These are phyloP conservation scores for Fusarium xylarioides DNA, from an alignment of 2,329 filamentous ascomycete genomes.

Conservation along the genomic window DNA sequence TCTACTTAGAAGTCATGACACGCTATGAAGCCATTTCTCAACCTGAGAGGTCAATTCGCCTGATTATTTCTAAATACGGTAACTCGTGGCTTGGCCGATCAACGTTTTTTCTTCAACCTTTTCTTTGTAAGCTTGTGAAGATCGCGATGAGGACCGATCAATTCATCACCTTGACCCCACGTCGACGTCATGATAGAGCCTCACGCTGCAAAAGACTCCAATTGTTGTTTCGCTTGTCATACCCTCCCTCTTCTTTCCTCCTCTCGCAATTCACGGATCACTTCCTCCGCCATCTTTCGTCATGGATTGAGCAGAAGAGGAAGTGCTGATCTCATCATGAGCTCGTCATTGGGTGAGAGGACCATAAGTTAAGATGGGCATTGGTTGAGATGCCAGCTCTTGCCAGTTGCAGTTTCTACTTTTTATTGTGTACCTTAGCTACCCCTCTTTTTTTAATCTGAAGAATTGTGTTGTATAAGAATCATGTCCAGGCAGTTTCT, in stretches of 20 bases:
- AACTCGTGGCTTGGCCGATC: not conserved
- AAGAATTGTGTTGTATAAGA: slow-evolving; percentile 7
- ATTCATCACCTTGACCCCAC: slow-evolving; percentile 36
- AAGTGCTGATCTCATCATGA: slow-evolving; percentile 22
- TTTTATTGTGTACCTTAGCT: not conserved
- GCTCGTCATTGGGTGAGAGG: slow-evolving; percentile 18
- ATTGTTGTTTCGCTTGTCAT: slow-evolving; percentile 11
- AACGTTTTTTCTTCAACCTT: not conserved
- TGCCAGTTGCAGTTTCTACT: not conserved
- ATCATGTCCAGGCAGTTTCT: slow-evolving; percentile 24
- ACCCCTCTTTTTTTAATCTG: slow-evolving; percentile 17
- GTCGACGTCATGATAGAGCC: slow-evolving; percentile 33
- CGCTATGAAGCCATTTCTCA: not conserved
- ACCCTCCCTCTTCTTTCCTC: not conserved
- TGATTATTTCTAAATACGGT: not conserved
- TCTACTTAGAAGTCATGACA: slow-evolving; percentile 15
- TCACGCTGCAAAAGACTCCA: slow-evolving; percentile 14
- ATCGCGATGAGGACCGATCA: slow-evolving; percentile 24
- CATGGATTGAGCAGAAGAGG: slow-evolving; percentile 15
- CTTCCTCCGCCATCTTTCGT: slow-evolving; percentile 35
- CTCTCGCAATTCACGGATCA: slow-evolving; percentile 11
- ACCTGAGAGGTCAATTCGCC: not conserved
- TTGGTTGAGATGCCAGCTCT: slow-evolving; percentile 5
- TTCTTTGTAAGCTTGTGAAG: slow-evolving; percentile 7
- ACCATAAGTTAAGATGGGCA: slow-evolving; percentile 22